A percentile compares a stretch with the other conserved stretches of the same genome.
These are phyloP conservation scores for Eucalyptus grandis DNA, from an alignment of 345 rosid species.

Conservation along the genomic window DNA sequence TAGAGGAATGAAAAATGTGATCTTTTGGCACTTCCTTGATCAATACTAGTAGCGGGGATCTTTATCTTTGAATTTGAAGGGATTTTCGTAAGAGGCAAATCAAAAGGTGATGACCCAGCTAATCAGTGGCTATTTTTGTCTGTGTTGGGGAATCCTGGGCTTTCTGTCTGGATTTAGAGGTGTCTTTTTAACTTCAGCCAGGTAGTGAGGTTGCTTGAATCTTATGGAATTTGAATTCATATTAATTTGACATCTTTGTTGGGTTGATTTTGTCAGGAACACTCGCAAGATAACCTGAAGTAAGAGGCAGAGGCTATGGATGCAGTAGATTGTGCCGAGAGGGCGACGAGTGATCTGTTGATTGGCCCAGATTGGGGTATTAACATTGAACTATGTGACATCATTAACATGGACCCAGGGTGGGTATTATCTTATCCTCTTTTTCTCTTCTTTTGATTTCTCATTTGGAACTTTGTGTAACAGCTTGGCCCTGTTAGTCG, in stretches of 20 bases:
- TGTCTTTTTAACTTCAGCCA: neutral
- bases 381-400: slow-evolving; percentile 86
- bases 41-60: neutral
- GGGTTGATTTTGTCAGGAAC: neutral
- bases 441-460: neutral
- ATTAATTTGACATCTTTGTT: neutral
- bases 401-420: slow-evolving; percentile 88
- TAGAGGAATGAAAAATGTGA: neutral
- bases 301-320: slow-evolving; percentile 27
- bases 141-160: neutral
- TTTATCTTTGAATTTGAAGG: neutral
- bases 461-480: neutral
- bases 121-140: neutral
- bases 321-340: slow-evolving; percentile 86
- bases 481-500: neutral
- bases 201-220: neutral
- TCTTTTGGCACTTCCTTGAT: neutral
- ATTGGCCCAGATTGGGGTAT: slow-evolving; percentile 97
- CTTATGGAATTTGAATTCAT: neutral
- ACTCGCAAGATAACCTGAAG: neutral
- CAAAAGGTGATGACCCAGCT: neutral
- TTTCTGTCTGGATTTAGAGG: neutral
- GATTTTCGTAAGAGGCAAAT: neutral
- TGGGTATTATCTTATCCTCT: slow-evolving; percentile 1
- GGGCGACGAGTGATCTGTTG: slow-evolving; percentile 87